Evolutionary conservation across 2,329 filamentous ascomycete species (phyloP).

Genomic region (Xylariales sp.): DNA sequence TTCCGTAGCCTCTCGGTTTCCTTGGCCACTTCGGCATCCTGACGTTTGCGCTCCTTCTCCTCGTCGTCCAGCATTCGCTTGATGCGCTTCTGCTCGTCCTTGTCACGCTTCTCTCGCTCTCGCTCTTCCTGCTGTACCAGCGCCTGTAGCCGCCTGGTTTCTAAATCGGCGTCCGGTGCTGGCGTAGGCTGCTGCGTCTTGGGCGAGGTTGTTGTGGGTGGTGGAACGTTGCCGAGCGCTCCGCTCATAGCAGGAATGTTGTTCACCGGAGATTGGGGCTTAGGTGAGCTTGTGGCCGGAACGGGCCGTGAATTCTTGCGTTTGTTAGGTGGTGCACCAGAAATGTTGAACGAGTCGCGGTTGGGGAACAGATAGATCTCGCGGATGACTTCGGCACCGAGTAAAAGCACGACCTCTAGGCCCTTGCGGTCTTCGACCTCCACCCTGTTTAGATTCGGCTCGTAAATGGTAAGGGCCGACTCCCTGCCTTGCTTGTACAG

Average conservation of each 20-base stretch:
- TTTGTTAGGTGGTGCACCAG: constrained; percentile 33
- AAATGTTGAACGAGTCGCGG: constrained; percentile 74
- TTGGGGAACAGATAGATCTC: constrained; percentile 62
- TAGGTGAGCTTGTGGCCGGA: constrained; percentile 19
- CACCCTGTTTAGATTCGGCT: constrained; percentile 84
- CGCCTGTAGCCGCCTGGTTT: constrained; percentile 67
- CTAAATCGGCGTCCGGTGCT: constrained; percentile 57
- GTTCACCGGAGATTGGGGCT: constrained; percentile 16
- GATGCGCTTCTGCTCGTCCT: constrained; percentile 51
- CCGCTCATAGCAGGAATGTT: constrained; percentile 34
- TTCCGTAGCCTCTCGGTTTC: constrained; percentile 78
- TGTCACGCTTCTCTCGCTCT: constrained; percentile 53
- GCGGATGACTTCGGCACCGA: constrained; percentile 59
- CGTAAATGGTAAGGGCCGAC: constrained; percentile 72
- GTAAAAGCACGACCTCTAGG: constrained; percentile 72
- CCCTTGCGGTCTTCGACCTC: constrained; percentile 94
- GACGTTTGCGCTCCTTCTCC: constrained; percentile 52
- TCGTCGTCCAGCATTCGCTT: constrained; percentile 64
- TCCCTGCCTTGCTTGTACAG: constrained; percentile 71
- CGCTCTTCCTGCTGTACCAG: constrained; percentile 49
- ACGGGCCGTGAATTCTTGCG: constrained; percentile 42
- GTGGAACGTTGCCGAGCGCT: constrained; percentile 38
- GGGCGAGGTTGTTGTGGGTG: constrained; percentile 28
- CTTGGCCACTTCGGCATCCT: constrained; percentile 59
- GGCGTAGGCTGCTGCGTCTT: constrained; percentile 20